A percentile compares a stretch with the other conserved stretches of the same genome.
phyloP scores from a whole-genome alignment of 805 yeast genomes.

The Wickerhamiella galacta region DNA sequence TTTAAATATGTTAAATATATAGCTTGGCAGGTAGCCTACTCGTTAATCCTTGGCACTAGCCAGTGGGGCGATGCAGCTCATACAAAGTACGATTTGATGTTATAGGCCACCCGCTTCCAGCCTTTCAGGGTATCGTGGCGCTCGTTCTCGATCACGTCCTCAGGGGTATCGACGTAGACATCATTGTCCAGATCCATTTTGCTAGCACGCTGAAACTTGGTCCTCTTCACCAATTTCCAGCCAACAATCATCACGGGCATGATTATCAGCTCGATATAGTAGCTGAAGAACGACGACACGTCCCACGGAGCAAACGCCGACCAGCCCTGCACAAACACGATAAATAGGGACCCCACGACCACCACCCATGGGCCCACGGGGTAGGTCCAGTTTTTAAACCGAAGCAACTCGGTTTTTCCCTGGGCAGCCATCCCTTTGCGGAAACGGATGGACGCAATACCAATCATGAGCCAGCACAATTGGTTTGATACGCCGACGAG shows the following conservation, averaged over 20 bases:
- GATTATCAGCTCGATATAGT: constrained; percentile 45
- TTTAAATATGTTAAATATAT: too few species aligned
- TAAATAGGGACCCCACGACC: constrained; percentile 29
- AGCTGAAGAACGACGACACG: constrained; percentile 43
- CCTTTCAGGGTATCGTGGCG: constrained; percentile 28
- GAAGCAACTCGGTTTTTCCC: constrained; percentile 27
- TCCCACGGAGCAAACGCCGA: constrained; percentile 49
- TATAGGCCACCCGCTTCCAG: constrained; percentile 26
- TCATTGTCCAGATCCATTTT: constrained; percentile 72
- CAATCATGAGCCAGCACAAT: constrained; percentile 44
- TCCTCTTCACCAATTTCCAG: constrained; percentile 44
- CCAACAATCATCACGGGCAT: constrained; percentile 37
- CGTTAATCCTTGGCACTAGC: too few species aligned
- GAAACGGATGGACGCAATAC: constrained; percentile 37
- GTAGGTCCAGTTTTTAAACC: constrained; percentile 32
- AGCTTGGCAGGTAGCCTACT: too few species aligned
- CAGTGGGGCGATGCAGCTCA: constrained; percentile 2
- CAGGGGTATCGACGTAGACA: constrained; percentile 37
- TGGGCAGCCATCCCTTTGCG: constrained; percentile 29
- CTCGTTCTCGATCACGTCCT: constrained; percentile 26
- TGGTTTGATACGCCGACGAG: constrained; percentile 50
- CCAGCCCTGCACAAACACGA: constrained; percentile 50
- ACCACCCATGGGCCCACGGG: constrained; percentile 38
- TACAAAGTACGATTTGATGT: constrained; percentile 5
- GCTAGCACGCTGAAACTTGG: constrained; percentile 47